Conservation (phyloP, 2,329 filamentous ascomycete species). For the Aurifilum marmelostoma region DNA sequence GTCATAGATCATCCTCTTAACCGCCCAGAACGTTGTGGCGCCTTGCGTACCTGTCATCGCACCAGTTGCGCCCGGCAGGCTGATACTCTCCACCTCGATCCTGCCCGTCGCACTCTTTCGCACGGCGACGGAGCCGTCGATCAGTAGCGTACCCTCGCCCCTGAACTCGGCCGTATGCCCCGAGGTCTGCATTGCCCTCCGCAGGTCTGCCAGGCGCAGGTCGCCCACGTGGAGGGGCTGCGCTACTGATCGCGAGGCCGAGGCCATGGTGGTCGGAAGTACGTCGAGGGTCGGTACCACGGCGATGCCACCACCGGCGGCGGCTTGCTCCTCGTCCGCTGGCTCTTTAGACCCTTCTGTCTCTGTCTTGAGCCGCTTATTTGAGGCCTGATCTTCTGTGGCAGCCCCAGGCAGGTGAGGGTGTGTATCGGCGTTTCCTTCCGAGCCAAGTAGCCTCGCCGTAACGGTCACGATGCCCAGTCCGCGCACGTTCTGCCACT, state of each 20-base stretch:
- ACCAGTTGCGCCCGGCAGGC: slow-evolving; percentile 50
- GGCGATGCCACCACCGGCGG: slow-evolving; percentile 31
- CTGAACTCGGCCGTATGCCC: slow-evolving; percentile 91
- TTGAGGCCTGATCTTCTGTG: slow-evolving; percentile 49
- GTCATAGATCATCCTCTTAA: slow-evolving; percentile 90
- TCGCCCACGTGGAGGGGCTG: slow-evolving; percentile 95
- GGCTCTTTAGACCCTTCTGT: slow-evolving; percentile 30
- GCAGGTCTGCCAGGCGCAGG: slow-evolving; percentile 82
- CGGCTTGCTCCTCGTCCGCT: slow-evolving; percentile 30
- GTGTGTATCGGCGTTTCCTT: slow-evolving; percentile 45
- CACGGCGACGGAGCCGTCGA: slow-evolving; percentile 87
- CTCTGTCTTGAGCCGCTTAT: slow-evolving; percentile 56
- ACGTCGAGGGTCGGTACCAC: slow-evolving; percentile 56
- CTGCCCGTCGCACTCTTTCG: slow-evolving; percentile 84
- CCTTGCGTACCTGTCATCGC: slow-evolving; percentile 48
- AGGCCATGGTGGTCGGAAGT: slow-evolving; percentile 62
- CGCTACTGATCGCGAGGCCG: slow-evolving; percentile 74
- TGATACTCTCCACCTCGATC: slow-evolving; percentile 84
- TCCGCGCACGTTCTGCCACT: slow-evolving; percentile 92
- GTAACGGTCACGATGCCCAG: slow-evolving; percentile 92
- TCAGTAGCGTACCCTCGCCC: slow-evolving; percentile 87
- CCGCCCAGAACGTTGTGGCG: slow-evolving; percentile 78
- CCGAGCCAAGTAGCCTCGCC: slow-evolving; percentile 59
- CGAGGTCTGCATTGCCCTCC: slow-evolving; percentile 78
- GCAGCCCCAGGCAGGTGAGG: slow-evolving; percentile 39